These are phyloP conservation scores for Arabis alpina DNA, from an alignment of 345 rosid genomes.

Conservation along the genomic window DNA sequence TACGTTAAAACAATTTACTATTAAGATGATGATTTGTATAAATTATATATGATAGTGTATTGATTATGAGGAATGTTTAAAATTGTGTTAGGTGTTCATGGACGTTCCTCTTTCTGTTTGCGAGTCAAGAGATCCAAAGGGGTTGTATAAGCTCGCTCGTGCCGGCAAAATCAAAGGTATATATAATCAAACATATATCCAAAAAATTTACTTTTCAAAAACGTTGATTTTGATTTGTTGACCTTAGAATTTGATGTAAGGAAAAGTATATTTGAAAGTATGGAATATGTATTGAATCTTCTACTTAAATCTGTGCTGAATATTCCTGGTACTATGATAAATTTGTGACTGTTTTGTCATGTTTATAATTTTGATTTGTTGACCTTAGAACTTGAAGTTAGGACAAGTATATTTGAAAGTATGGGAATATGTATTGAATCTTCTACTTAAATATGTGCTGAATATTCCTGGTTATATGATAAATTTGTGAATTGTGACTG, in stretches of 20 bases:
- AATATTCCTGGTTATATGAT: background rate
- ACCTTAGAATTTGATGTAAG: background rate
- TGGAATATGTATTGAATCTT: background rate
- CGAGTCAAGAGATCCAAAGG: slow-evolving; percentile 87
- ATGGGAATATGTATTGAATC: background rate
- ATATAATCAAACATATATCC: no score
- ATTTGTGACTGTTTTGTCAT: background rate
- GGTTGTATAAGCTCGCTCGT: slow-evolving; percentile 84
- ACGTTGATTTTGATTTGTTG: slow-evolving; percentile 19
- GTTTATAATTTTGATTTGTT: slow-evolving; percentile 12
- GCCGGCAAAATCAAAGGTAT: slow-evolving; percentile 86
- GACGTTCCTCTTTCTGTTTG: slow-evolving; percentile 78
- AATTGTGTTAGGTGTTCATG: slow-evolving; percentile 64
- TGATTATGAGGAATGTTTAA: background rate
- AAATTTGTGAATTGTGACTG: background rate
- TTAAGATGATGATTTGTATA: background rate
- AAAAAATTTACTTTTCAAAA: background rate
- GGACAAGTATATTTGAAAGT: background rate
- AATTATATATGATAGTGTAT: background rate
- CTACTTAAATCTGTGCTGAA: background rate
- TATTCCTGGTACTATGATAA: background rate
- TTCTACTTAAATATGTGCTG: background rate
- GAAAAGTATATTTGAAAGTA: background rate
- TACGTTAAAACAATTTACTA: slow-evolving; percentile 30
- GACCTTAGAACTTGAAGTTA: background rate